phyloP scores from a whole-genome alignment of 345 rosid genomes.

The Eutrema japonicum region DNA sequence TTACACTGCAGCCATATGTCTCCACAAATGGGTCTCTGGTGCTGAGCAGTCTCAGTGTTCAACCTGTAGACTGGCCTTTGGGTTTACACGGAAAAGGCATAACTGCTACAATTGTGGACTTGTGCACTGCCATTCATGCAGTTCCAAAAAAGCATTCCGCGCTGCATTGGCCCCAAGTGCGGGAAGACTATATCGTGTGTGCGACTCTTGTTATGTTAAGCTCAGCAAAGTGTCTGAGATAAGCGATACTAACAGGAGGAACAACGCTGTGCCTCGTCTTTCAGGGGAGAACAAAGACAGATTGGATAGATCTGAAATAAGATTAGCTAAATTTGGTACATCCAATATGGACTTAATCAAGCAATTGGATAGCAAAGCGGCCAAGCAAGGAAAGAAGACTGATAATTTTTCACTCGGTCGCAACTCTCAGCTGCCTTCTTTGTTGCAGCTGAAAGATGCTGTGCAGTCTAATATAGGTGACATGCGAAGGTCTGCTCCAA shows the following conservation, averaged over 20 bases:
- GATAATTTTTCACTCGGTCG: constrained; percentile 79
- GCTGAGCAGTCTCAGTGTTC: constrained; percentile 96
- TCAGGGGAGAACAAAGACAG: constrained; percentile 95
- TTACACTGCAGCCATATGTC: constrained; percentile 85
- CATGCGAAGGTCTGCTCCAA: constrained; percentile 66
- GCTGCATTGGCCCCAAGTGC: constrained; percentile 94
- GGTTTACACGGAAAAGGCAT: constrained; percentile 93
- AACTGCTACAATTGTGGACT: constrained; percentile 98
- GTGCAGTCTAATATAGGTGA: constrained; percentile 71
- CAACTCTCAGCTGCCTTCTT: constrained; percentile 75
- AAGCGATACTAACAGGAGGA: constrained; percentile 58
- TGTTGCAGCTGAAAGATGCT: constrained; percentile 89
- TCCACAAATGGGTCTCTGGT: constrained; percentile 95
- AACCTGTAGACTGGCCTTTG: constrained; percentile 86
- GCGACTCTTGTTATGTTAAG: constrained; percentile 86
- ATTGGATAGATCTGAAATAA: constrained; percentile 81
- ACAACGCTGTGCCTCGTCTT: constrained; percentile 71
- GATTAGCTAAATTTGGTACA: constrained; percentile 65
- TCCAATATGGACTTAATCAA: constrained; percentile 91
- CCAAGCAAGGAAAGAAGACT: constrained; percentile 84
- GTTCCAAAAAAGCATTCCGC: constrained; percentile 81
- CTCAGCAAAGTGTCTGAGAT: constrained; percentile 77
- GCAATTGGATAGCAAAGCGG: constrained; percentile 95
- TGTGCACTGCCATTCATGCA: constrained; percentile 96
- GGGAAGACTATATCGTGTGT: constrained; percentile 84